Evolutionary conservation across 2,329 filamentous ascomycete species (phyloP).

Genomic region (Monosporascus sp.): DNA sequence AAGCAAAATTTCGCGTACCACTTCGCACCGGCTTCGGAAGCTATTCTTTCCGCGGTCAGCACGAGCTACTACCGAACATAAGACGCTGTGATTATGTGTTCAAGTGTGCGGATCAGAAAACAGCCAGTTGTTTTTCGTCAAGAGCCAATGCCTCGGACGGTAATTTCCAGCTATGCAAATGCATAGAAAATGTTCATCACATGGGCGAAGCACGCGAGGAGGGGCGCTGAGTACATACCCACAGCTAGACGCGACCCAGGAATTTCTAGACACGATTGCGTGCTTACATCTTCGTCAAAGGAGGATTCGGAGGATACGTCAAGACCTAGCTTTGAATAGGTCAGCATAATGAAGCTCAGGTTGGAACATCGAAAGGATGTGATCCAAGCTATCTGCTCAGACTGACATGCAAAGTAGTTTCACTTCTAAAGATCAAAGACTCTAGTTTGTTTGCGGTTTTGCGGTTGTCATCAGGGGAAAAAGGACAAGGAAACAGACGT

Average conservation of each 20-base stretch:
- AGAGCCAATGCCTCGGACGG: slow-evolving; percentile 71
- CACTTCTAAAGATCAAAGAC: slow-evolving; percentile 89
- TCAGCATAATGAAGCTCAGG: slow-evolving; percentile 18
- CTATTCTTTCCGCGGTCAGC: no score
- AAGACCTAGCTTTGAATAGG: not conserved
- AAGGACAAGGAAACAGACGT: slow-evolving; percentile 6
- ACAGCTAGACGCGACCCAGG: no score
- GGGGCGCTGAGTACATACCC: not conserved
- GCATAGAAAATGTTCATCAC: slow-evolving; percentile 68
- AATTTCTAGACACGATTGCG: no score
- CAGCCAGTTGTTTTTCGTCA: slow-evolving; percentile 83
- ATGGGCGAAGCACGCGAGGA: slow-evolving; percentile 7
- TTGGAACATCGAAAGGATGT: slow-evolving; percentile 1
- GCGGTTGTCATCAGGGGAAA: slow-evolving; percentile 69
- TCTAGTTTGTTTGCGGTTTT: slow-evolving; percentile 78
- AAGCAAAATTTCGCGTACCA: slow-evolving; percentile 24
- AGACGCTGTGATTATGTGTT: slow-evolving; percentile 18
- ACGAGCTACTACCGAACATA: not conserved
- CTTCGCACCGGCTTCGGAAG: not conserved
- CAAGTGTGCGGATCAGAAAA: slow-evolving; percentile 56
- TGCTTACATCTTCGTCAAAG: not conserved
- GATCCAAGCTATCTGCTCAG: slow-evolving; percentile 51
- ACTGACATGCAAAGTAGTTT: slow-evolving; percentile 93
- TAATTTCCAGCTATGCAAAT: slow-evolving; percentile 87
- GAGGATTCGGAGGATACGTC: not conserved